Evolutionary conservation across 2,329 filamentous ascomycete genomes (phyloP).

Genomic region (Alternaria ventricosa): DNA sequence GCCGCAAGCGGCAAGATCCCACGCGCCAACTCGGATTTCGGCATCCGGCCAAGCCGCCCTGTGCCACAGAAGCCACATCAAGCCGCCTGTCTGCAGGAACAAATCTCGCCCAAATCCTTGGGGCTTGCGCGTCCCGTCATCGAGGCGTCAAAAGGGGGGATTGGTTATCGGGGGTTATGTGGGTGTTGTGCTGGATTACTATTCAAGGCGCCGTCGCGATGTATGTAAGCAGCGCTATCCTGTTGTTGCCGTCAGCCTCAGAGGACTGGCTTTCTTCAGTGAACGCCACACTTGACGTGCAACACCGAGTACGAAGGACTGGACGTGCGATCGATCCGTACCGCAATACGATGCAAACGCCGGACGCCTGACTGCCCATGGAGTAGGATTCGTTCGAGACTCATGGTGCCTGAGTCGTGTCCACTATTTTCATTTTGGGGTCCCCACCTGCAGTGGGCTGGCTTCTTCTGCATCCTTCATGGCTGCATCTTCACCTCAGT

Average conservation of each 20-base stretch:
- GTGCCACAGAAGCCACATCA: constrained; percentile 17
- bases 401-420: background rate
- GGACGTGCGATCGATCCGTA: constrained; percentile 7
- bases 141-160: constrained; percentile 1
- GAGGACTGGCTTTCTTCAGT: background rate
- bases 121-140: constrained; percentile 9
- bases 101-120: constrained; percentile 4
- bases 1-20: constrained; percentile 3
- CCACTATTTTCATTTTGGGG: background rate
- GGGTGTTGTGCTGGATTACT: background rate
- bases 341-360: background rate
- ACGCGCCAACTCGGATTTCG: constrained; percentile 20
- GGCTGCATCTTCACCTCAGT: background rate
- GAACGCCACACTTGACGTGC: background rate
- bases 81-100: constrained; percentile 14
- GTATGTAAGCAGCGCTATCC: background rate
- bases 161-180: background rate
- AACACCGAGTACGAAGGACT: background rate
- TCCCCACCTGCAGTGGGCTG: background rate
- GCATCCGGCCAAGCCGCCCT: constrained; percentile 19
- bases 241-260: background rate
- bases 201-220: background rate
- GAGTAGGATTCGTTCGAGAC: background rate
- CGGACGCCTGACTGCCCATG: background rate
- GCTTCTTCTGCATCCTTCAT: background rate